A percentile compares a stretch with the other conserved stretches of the same genome.
Evolutionary conservation across 2,329 filamentous ascomycete species (phyloP).

Genomic region (Ampelomyces quisqualis): DNA sequence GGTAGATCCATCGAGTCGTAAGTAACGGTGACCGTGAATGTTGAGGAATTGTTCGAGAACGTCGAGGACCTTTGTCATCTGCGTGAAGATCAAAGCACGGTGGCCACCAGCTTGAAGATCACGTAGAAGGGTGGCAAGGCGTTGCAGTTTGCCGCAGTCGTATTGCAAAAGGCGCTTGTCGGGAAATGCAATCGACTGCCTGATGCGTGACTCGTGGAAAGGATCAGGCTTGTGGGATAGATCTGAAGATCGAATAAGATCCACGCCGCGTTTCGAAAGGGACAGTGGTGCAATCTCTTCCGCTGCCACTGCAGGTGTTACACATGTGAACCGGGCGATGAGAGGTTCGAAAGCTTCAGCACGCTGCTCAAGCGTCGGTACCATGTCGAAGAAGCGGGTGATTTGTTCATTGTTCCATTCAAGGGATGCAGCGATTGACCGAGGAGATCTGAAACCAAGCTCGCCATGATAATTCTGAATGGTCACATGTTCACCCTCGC

Average conservation of each 20-base stretch:
- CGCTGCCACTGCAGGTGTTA: conserved; percentile 85
- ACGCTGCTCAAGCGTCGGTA: conserved; percentile 73
- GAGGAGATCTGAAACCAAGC: conserved; percentile 35
- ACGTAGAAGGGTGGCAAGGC: conserved; percentile 80
- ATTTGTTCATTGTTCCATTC: conserved; percentile 76
- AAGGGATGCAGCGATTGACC: conserved; percentile 25
- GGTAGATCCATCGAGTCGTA: conserved; percentile 93
- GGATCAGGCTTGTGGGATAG: conserved; percentile 65
- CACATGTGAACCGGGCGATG: conserved; percentile 85
- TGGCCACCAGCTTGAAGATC: conserved; percentile 87
- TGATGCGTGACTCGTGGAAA: conserved; percentile 91
- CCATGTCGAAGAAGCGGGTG: conserved; percentile 62
- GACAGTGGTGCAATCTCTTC: conserved; percentile 72
- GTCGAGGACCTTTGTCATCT: conserved; percentile 98
- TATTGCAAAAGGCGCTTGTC: conserved; percentile 96
- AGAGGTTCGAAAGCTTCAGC: conserved; percentile 70
- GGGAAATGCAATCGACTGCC: conserved; percentile 91
- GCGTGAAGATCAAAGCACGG: conserved; percentile 94
- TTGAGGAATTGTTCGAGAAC: conserved; percentile 97
- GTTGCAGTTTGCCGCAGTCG: conserved; percentile 94
- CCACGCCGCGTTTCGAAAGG: conserved; percentile 57
- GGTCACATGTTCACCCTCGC: conserved; percentile 39
- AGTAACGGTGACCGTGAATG: conserved; percentile 94
- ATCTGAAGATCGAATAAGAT: conserved; percentile 59
- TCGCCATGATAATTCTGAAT: conserved; percentile 26